Evolutionary conservation across 768 basidiomycete genomes (phyloP).

Genomic region (Termitomyces sp.): DNA sequence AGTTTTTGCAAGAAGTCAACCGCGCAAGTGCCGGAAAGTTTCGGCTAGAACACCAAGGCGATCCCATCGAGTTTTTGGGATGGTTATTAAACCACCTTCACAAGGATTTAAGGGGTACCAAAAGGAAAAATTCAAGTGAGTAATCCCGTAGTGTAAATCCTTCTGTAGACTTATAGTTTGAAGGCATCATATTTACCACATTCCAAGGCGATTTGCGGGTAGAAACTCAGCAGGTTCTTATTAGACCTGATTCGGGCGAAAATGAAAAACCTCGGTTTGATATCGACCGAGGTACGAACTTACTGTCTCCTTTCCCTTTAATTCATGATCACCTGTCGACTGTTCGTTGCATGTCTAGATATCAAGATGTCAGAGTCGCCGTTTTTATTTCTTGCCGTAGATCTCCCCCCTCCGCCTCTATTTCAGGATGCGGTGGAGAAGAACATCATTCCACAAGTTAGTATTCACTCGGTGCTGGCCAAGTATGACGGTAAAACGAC

Average conservation of each 20-base stretch:
- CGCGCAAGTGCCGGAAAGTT: constrained; percentile 87
- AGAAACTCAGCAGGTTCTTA: constrained; percentile 90
- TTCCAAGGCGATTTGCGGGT: constrained; percentile 94
- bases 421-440: constrained; percentile 96
- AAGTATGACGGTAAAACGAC: constrained; percentile 94
- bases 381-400: constrained; percentile 93
- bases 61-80: constrained; percentile 92
- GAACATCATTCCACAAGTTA: constrained; percentile 98
- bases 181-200: constrained; percentile 86
- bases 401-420: constrained; percentile 94
- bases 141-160: constrained; percentile 12
- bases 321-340: constrained; percentile 4
- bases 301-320: background rate
- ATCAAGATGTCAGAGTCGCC: constrained; percentile 83
- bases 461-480: constrained; percentile 79
- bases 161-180: constrained; percentile 15
- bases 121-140: constrained; percentile 85
- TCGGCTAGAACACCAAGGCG: constrained; percentile 89
- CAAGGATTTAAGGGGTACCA: constrained; percentile 91
- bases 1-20: constrained; percentile 95
- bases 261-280: constrained; percentile 88
- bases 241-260: constrained; percentile 70
- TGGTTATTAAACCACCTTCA: constrained; percentile 96
- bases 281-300: constrained; percentile 76
- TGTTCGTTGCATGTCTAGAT: constrained; percentile 40